These are phyloP conservation scores for Ehretia macrophylla DNA, from an alignment of 257 asterid genomes.

Conservation along the genomic window DNA sequence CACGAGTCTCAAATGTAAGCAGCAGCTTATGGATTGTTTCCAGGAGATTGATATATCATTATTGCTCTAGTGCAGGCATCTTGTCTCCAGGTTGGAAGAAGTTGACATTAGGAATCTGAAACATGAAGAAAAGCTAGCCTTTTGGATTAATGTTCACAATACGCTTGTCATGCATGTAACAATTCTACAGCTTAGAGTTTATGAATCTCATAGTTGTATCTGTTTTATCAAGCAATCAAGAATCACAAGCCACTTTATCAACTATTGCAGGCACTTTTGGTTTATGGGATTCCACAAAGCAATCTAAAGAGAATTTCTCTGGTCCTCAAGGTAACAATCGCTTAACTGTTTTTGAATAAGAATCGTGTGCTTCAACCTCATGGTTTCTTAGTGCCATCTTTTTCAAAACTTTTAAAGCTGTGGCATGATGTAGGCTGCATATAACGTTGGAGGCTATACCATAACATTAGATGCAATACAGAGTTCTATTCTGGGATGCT, in stretches of 20 bases:
- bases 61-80: conserved; percentile 41
- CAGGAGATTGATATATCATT: neutral
- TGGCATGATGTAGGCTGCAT: conserved; percentile 59
- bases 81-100: conserved; percentile 53
- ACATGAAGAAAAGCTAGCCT: conserved; percentile 79
- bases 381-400: neutral
- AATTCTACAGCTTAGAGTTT: neutral
- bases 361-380: neutral
- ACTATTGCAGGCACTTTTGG: conserved; percentile 64
- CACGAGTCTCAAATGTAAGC: no score
- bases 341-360: neutral
- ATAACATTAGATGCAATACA: conserved; percentile 72
- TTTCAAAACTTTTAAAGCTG: neutral
- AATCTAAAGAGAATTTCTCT: conserved; percentile 61
- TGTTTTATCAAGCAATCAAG: neutral
- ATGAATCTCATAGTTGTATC: neutral
- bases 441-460: conserved; percentile 74
- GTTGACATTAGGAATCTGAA: conserved; percentile 68
- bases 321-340: conserved; percentile 55
- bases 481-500: conserved; percentile 62
- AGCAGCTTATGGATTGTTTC: neutral
- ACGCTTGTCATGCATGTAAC: conserved; percentile 92
- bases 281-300: conserved; percentile 68
- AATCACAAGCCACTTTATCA: neutral
- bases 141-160: conserved; percentile 94